Evolutionary conservation across 1,139 yeast genomes (phyloP), one percentile per base, ranked within the genome.

Genomic region (Sugiyamaella japonica): DNA sequence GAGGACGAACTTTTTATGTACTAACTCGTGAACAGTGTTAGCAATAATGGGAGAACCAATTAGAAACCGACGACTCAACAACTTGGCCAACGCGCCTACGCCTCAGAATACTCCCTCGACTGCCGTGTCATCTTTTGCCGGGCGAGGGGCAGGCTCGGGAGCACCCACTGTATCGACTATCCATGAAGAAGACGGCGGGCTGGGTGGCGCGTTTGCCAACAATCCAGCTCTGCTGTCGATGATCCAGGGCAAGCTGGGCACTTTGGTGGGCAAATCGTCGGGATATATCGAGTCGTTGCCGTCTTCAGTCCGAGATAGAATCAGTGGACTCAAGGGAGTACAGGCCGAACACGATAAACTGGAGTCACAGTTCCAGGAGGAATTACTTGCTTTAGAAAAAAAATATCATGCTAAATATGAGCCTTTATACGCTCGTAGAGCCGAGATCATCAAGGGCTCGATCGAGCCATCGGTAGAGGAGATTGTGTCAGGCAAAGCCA

Each of bases 91-190:
- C 69, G 99, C 99, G 4, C 99, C 99, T 50, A 93, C 99, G 1
- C 99, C 99, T 10, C 99, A 95, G 70, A 93, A 93, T 78, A 93
- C 99, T 1, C 99, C 99, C 23, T 88, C 98, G 3, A 85, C 96
- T 31, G 88, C 87, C 42, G 81, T 89, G 47, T 84, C 83, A 59
- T 86, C 93, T 50, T 90, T 83, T 71, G 78, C 87, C 70, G 84
- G 80, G 73, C 80, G 70, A 29, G 73, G 72, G 25, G 82, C 84
- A 59, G 53, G 56, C 12, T 82, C 84, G 32, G 63, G 62, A 45
- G 63, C 59, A 60, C 96, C 96, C 13, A 77, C 83, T 8, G 85
- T 88, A 56, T 83, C 91, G 31, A 86, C 96, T 48, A 89, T 89
- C 69, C 76, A 75, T 61, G 97, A 90, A 72, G 90, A 84, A 64